Percentiles rank a stretch among this genome's conserved stretches.
Conservation (phyloP, 129 eudicot species). For the Glebionis coronaria region DNA sequence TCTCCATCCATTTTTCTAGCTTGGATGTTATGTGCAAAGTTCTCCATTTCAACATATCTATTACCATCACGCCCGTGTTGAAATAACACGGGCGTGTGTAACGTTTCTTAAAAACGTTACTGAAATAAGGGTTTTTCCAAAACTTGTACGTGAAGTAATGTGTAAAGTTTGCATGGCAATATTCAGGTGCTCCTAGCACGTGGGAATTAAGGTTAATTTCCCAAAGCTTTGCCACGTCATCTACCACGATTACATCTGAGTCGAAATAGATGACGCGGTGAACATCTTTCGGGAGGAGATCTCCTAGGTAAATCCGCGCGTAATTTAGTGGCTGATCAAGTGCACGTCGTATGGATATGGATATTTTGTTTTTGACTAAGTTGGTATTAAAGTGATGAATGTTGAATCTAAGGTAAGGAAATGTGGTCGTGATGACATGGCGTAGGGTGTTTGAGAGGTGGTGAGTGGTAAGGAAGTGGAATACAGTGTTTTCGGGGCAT, state of each 20-base stretch:
- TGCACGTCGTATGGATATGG: conserved; percentile 84
- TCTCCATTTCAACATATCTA: conserved; percentile 70
- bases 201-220: conserved; percentile 44
- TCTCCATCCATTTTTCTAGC: conserved; percentile 76
- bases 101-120: conserved; percentile 37
- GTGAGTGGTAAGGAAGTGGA: conserved; percentile 72
- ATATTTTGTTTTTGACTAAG: conserved; percentile 63
- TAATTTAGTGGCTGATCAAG: conserved; percentile 90
- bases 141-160: conserved; percentile 65
- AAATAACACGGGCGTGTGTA: conserved; percentile 53
- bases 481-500: conserved; percentile 81
- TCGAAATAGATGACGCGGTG: conserved; percentile 83
- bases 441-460: conserved; percentile 48
- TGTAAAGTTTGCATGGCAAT: conserved; percentile 87
- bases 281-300: conserved; percentile 60
- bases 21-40: conserved; percentile 37
- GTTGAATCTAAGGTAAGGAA: conserved; percentile 70
- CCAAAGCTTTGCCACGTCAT: conserved; percentile 68
- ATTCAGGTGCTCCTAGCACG: conserved; percentile 84
- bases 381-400: conserved; percentile 67
- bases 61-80: conserved; percentile 94
- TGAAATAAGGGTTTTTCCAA: conserved; percentile 52
- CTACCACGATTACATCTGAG: conserved; percentile 81
- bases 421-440: conserved; percentile 51
- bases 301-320: conserved; percentile 84